Evolutionary conservation across 345 rosid species (phyloP).

Genomic region (Salix suchowensis): DNA sequence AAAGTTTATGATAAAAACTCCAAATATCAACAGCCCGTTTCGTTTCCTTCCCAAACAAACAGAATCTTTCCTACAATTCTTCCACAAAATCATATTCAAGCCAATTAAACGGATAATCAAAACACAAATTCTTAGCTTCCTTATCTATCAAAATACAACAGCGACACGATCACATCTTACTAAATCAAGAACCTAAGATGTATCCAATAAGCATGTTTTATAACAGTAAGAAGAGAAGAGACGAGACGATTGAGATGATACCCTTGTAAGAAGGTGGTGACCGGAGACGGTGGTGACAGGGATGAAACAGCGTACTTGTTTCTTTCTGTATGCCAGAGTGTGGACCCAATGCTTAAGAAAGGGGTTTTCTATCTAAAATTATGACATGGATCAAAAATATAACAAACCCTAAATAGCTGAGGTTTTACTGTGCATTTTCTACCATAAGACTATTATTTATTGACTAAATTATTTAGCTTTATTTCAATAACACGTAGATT

Average conservation of each 20-base stretch:
- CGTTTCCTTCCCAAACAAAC: conserved; percentile 1
- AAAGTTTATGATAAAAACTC: background rate
- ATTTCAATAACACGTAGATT: too few species aligned
- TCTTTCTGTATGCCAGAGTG: background rate
- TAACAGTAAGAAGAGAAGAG: background rate
- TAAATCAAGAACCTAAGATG: background rate
- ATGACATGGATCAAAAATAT: too few species aligned
- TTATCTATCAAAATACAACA: background rate
- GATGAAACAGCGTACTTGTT: too few species aligned
- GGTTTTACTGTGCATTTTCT: too few species aligned
- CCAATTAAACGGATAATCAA: background rate
- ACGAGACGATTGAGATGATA: background rate
- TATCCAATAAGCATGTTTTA: too few species aligned
- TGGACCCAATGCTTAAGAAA: background rate
- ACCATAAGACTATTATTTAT: too few species aligned
- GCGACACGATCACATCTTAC: background rate
- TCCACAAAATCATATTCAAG: too few species aligned
- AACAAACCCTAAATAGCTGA: too few species aligned
- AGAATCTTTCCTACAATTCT: background rate
- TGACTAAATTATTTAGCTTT: too few species aligned
- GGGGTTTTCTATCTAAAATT: too few species aligned
- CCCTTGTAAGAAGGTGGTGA: background rate
- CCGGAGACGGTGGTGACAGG: background rate
- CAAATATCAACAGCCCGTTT: background rate
- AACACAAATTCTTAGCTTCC: background rate